Base-by-base conservation (phyloP, 116 monocot genomes). In the Iris pallida region DNA sequence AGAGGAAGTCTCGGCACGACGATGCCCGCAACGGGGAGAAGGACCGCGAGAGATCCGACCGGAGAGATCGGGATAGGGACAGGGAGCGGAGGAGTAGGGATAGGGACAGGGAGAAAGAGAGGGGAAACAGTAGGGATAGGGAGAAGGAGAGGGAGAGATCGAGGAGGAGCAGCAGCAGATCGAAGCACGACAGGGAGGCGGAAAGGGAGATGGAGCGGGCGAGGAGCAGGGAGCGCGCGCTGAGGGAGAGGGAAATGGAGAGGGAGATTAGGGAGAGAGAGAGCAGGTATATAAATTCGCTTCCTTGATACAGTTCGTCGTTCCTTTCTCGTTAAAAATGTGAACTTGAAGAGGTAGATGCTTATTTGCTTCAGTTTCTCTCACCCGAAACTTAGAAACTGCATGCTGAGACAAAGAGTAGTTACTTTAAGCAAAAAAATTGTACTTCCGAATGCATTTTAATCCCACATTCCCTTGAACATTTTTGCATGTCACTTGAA, bases 111-210 rank as follows among this genome's bases (percentile, higher is more conserved):
- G 77, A 80, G 68, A 54, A 52, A 42, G 81, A 86, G 53, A 57
- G 62, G 65, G 72, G 59, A 3, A 64, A 16, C n/a, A 63, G 56
- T 10, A 51, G 14, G n/a, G 71, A 59, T 12, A 47, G 59, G 18
- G 71, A 59, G n/a, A n/a, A n/a, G n/a, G n/a, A n/a, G 13, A 65
- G n/a, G 65, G 71, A 65, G 71, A 78, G 63, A 55, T 59, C 45
- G 20, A 72, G 76, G 52, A 77, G 78, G 55, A 86, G 86, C 47
- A 82, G 79, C 19, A 82, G 86, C 55, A 20, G 70, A 19, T 69
- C 71, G 66, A 74, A 54, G 64, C 64, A 76, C 7, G 76, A 83
- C 3, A 55, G 69, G 46, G 86, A 86, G 45, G 64, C 47, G 0
- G 85, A 80, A 46, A 66, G 14, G 42, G 84, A 81, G 48, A 64